phyloP scores from a whole-genome alignment of 2,329 filamentous ascomycete genomes.

The Amylocarpus encephaloides region DNA sequence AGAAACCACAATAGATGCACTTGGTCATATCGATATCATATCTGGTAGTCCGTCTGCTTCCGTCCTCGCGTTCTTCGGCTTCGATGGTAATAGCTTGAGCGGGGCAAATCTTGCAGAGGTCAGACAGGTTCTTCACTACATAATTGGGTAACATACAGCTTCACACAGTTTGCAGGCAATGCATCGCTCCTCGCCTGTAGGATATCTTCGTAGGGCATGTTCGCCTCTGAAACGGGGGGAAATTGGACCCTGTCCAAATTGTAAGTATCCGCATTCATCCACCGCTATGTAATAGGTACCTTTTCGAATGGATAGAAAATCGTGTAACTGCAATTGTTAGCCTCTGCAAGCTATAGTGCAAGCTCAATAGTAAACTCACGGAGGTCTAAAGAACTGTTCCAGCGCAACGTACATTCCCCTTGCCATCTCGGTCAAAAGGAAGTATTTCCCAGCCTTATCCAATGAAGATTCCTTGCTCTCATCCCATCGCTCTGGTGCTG shows the following conservation, averaged over 20 bases:
- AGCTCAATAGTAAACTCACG: slow-evolving; percentile 57
- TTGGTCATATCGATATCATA: slow-evolving; percentile 99
- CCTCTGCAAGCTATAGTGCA: slow-evolving; percentile 7
- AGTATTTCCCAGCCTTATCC: slow-evolving; percentile 86
- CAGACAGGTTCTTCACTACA: slow-evolving; percentile 5
- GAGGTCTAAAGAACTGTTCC: slow-evolving; percentile 97
- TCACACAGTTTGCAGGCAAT: slow-evolving; percentile 99
- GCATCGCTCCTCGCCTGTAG: slow-evolving; percentile 95
- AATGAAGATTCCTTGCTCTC: slow-evolving; percentile 69
- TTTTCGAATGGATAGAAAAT: slow-evolving; percentile 99
- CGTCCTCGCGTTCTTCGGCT: slow-evolving; percentile 95
- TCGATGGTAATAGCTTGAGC: slow-evolving; percentile 98
- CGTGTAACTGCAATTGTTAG: slow-evolving; percentile 65
- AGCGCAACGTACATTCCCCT: slow-evolving; percentile 96
- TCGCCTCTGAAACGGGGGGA: slow-evolving; percentile 97
- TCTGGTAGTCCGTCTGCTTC: slow-evolving; percentile 87
- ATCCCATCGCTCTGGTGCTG: slow-evolving; percentile 70
- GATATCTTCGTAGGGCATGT: slow-evolving; percentile 92
- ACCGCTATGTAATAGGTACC: slow-evolving; percentile 37
- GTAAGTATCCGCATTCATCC: slow-evolving; percentile 18
- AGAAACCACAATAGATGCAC: slow-evolving; percentile 99
- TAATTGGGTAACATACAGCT: slow-evolving; percentile 48
- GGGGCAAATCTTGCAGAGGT: slow-evolving; percentile 67
- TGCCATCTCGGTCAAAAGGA: slow-evolving; percentile 91
- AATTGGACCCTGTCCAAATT: slow-evolving; percentile 66